A percentile compares a stretch with the other conserved stretches of the same genome.
These are phyloP conservation scores for Nicotiana otophora DNA, from an alignment of 257 asterid species.

Conservation along the genomic window DNA sequence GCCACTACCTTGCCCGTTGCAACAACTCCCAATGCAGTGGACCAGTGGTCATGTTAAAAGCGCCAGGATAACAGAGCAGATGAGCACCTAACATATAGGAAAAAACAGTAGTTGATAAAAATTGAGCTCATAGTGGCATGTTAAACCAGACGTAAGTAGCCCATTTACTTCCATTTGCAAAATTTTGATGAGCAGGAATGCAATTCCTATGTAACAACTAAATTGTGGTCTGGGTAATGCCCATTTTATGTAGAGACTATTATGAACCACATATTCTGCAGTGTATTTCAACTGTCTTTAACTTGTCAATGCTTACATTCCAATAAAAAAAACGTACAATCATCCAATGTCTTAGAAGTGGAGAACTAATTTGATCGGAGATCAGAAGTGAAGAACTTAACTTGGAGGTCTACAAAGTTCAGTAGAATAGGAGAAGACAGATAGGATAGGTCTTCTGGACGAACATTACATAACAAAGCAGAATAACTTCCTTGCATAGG, in stretches of 20 bases:
- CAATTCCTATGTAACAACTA: background rate
- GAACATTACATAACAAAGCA: background rate
- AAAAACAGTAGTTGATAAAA: conserved; percentile 3
- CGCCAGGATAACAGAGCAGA: conserved; percentile 88
- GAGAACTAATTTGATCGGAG: background rate
- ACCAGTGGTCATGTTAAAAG: conserved; percentile 94
- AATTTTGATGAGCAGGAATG: background rate
- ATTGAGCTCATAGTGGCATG: background rate
- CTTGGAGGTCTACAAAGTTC: background rate
- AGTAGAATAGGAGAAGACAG: background rate
- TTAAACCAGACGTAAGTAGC: background rate
- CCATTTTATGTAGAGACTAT: background rate
- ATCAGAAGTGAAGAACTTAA: background rate
- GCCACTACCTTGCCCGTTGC: conserved; percentile 79
- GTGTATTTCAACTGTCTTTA: background rate
- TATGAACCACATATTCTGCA: background rate
- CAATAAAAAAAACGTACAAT: background rate
- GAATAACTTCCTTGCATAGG: background rate
- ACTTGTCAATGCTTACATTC: background rate
- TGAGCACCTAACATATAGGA: conserved; percentile 59
- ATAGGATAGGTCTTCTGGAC: background rate
- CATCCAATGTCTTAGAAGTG: background rate
- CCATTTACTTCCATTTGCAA: conserved; percentile 3
- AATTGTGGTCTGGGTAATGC: background rate
- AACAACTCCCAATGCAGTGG: conserved; percentile 87